A percentile compares a stretch with the other conserved stretches of the same genome.
Evolutionary conservation across 2,329 filamentous ascomycete genomes (phyloP).

Genomic region (Neopestalotiopsis clavispora): DNA sequence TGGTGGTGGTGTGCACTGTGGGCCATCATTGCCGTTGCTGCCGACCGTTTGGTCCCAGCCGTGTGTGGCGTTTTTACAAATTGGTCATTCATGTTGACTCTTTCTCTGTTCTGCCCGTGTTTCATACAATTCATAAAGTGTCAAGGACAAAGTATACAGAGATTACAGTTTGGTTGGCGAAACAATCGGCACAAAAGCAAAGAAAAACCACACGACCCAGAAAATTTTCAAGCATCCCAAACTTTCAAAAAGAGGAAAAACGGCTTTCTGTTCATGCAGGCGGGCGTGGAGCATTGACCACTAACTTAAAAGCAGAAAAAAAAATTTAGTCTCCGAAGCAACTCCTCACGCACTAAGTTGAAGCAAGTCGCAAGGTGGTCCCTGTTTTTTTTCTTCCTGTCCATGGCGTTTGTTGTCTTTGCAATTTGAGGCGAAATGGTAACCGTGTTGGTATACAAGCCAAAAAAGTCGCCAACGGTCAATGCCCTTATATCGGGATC

Average conservation of each 20-base stretch:
- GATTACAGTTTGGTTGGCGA: background rate
- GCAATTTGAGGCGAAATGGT: background rate
- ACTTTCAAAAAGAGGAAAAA: no score
- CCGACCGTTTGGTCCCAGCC: background rate
- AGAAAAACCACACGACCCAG: background rate
- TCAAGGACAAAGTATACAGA: background rate
- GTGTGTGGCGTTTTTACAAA: background rate
- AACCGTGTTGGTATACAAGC: background rate
- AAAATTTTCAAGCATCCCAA: no score
- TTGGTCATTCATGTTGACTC: background rate
- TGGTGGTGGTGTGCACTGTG: background rate
- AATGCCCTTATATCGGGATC: no score
- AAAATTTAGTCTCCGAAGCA: background rate
- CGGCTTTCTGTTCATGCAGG: no score
- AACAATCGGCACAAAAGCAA: background rate
- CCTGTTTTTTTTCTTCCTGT: background rate
- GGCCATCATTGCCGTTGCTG: background rate
- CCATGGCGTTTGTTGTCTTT: background rate
- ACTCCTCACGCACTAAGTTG: background rate
- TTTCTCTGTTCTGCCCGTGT: background rate
- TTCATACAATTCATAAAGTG: background rate
- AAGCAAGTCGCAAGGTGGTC: background rate
- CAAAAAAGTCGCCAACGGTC: background rate
- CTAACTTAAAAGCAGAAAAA: background rate
- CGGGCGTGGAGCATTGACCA: no score